A percentile compares a stretch with the other conserved stretches of the same genome.
Evolutionary conservation across 306 rosid species (phyloP).

Genomic region (Cicer chorassanicum): DNA sequence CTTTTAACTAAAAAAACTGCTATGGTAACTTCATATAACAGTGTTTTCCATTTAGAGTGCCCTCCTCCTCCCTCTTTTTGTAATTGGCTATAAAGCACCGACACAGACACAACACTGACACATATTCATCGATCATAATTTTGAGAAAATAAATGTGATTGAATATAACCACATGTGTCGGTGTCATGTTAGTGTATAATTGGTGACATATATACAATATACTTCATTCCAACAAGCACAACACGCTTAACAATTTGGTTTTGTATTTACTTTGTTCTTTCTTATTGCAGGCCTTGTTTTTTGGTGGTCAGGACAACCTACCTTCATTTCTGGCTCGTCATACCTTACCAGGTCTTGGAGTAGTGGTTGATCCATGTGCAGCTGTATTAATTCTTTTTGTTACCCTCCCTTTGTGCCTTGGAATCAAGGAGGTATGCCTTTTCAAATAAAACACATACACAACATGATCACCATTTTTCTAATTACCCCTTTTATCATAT

Average conservation of each 20-base stretch:
- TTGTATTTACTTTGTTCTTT: constrained; percentile 29
- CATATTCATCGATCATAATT: no score
- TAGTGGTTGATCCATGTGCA: constrained; percentile 81
- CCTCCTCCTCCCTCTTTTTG: neutral
- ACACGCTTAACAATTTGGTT: constrained; percentile 4
- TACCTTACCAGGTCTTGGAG: constrained; percentile 61
- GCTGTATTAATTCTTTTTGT: constrained; percentile 61
- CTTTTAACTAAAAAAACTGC: neutral
- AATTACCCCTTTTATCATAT: constrained; percentile 22
- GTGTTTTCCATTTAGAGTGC: neutral
- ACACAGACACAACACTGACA: no score
- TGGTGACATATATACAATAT: constrained; percentile 1
- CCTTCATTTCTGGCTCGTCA: constrained; percentile 67
- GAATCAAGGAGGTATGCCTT: constrained; percentile 68
- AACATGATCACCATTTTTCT: neutral
- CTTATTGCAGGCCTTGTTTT: constrained; percentile 66
- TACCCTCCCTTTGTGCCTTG: constrained; percentile 64
- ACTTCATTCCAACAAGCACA: constrained; percentile 13
- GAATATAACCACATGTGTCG: no score
- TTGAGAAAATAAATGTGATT: no score
- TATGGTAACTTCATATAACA: constrained; percentile 10
- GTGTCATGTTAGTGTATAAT: neutral
- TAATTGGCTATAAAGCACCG: no score
- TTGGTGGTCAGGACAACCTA: constrained; percentile 62
- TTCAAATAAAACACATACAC: neutral